Base-by-base conservation (phyloP, 495 filamentous ascomycete species). In the Talaromyces borbonicus region DNA sequence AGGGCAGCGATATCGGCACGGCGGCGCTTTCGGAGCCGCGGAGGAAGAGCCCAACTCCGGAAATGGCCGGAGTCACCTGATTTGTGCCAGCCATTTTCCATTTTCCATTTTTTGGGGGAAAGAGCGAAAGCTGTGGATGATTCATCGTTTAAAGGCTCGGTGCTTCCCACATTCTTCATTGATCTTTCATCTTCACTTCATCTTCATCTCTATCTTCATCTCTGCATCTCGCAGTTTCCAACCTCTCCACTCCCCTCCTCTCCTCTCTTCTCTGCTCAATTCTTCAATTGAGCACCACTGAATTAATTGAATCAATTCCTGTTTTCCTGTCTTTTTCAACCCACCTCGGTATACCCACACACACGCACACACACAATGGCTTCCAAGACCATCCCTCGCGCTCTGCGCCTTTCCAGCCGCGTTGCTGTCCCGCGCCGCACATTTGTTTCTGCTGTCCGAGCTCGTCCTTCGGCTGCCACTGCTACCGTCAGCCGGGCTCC, bases 321-420 rank as follows among this genome's bases (percentile, higher is more conserved):
- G 2, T 36, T 50, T 53, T 51, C n/a, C 48, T 31, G 35, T 48
- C 51, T 42, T 60, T 54, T 48, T 49, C 42, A 49, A 46, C 52
- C 46, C 43, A 41, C 42, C 50, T n/a, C n/a, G n/a, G n/a, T n/a
- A n/a, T 52, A 31, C 43, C 33, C 33, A 36, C 52, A 51, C 47
- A 22, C 46, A 55, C 43, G 49, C 45, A 52, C 49, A 56, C 60
- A 65, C 67, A 80, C 64, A 73, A 98, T 96, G 92, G 84, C 90
- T 68, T 85, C 68, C 63, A 53, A 67, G 65, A 42, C 66, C 65
- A 39, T 61, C 59, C 53, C 56, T 70, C 51, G 65, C 53, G 30
- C 58, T 57, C 54, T 51, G 60, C 51, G 63, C 60, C 49, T 55
- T 61, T 32, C 56, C 52, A 45, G 56, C 56, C 42, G 50, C 57